Evolutionary conservation across 2,329 filamentous ascomycete species (phyloP).

Genomic region (Fusarium proliferatum): DNA sequence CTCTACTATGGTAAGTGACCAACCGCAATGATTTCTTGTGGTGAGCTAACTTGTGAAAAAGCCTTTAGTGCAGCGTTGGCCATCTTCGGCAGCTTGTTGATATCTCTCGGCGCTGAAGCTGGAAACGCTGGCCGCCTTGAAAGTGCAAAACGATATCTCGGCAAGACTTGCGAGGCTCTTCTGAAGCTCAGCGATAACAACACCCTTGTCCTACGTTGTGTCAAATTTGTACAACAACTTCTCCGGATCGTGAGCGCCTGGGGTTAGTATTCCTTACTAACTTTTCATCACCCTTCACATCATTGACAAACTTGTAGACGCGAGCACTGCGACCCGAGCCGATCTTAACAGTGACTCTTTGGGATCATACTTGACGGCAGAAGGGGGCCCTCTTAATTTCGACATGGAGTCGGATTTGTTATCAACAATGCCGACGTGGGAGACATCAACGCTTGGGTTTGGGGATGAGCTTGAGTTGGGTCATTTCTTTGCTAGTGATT

Average conservation of each 20-base stretch:
- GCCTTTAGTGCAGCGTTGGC: constrained; percentile 30
- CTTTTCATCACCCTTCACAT: rapidly evolving
- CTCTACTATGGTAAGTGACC: constrained; percentile 27
- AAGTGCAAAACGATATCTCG: background rate
- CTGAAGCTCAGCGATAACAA: background rate
- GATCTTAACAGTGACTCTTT: background rate
- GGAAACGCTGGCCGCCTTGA: background rate
- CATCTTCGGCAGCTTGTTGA: constrained; percentile 17
- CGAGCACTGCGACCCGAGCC: background rate
- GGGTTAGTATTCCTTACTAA: background rate
- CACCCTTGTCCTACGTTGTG: background rate
- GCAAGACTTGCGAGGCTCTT: background rate
- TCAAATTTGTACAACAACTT: background rate
- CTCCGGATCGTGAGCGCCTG: background rate
- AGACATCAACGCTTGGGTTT: background rate
- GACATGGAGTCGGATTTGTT: background rate
- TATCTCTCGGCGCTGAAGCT: background rate
- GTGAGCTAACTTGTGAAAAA: rapidly evolving
- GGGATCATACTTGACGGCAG: background rate
- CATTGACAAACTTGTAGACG: background rate
- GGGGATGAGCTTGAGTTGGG: constrained; percentile 15
- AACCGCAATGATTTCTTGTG: rapidly evolving
- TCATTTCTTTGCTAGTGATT: constrained; percentile 6
- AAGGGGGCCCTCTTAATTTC: background rate
- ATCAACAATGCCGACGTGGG: constrained; percentile 1